A percentile compares a stretch with the other conserved stretches of the same genome.
Conservation (phyloP, 306 rosid species). For the Echinosophora koreensis region DNA sequence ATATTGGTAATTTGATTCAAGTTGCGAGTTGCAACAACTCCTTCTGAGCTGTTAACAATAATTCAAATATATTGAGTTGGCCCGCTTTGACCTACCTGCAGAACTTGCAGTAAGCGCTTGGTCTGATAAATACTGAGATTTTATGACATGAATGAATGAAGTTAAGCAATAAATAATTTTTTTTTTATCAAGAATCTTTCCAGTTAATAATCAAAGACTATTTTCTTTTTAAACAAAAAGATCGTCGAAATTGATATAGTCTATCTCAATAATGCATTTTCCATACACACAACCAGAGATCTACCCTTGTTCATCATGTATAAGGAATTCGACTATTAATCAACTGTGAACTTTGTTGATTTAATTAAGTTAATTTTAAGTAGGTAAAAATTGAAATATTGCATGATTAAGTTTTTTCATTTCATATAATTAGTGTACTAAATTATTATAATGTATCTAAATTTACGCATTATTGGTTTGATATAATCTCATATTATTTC, state of each 20-base stretch:
- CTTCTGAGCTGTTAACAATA: conserved; percentile 48
- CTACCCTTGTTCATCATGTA: too few relatives aligned
- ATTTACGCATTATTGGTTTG: not conserved
- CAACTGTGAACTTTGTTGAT: too few relatives aligned
- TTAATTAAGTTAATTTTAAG: not conserved
- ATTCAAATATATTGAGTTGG: conserved; percentile 47
- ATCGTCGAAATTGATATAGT: too few relatives aligned
- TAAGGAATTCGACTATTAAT: too few relatives aligned
- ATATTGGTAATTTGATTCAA: conserved; percentile 44
- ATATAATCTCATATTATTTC: not conserved
- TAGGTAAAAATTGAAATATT: not conserved
- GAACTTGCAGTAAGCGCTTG: conserved; percentile 29
- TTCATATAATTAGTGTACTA: not conserved
- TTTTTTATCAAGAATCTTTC: too few relatives aligned
- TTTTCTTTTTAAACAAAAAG: too few relatives aligned
- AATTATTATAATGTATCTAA: not conserved
- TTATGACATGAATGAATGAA: not conserved
- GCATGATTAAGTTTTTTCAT: not conserved
- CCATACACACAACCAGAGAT: too few relatives aligned
- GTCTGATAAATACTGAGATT: not conserved
- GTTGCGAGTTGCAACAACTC: conserved; percentile 53
- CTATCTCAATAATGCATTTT: too few relatives aligned
- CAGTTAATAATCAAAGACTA: too few relatives aligned
- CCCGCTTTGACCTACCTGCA: conserved; percentile 50
- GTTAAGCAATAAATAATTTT: too few relatives aligned